Evolutionary conservation across 2,329 filamentous ascomycete genomes (phyloP).

Genomic region (Cladosporium sp.): DNA sequence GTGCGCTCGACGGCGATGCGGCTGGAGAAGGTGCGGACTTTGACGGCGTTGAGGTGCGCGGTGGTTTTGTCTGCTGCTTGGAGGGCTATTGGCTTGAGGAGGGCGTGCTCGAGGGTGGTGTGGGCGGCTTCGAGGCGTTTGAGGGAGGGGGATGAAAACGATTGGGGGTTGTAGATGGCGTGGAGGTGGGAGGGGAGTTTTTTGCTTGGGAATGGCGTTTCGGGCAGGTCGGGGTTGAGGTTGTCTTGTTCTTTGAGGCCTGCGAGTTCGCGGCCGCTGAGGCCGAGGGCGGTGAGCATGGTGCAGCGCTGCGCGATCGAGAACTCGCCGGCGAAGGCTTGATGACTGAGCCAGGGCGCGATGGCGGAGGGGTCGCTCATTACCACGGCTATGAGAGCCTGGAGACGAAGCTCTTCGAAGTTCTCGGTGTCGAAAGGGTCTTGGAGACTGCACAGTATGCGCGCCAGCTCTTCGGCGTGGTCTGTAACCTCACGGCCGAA

Average conservation of each 20-base stretch:
- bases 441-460: constrained; percentile 74
- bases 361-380: constrained; percentile 74
- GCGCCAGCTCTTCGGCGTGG: constrained; percentile 78
- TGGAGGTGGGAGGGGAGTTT: constrained; percentile 73
- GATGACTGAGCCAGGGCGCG: constrained; percentile 79
- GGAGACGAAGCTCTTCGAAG: constrained; percentile 73
- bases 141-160: constrained; percentile 9
- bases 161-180: constrained; percentile 58
- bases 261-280: constrained; percentile 81
- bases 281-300: constrained; percentile 76
- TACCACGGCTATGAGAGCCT: constrained; percentile 79
- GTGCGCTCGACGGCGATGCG: constrained; percentile 65
- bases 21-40: constrained; percentile 85
- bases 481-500: constrained; percentile 87
- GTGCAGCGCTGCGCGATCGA: constrained; percentile 81
- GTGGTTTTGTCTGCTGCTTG: constrained; percentile 75
- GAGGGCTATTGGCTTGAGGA: constrained; percentile 80
- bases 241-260: constrained; percentile 65
- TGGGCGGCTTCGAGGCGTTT: constrained; percentile 70
- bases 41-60: constrained; percentile 75
- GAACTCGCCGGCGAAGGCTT: constrained; percentile 90
- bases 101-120: constrained; percentile 65
- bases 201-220: constrained; percentile 72
- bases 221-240: constrained; percentile 38
- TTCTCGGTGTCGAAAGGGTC: constrained; percentile 80